Evolutionary conservation across 75 land plant species (phyloP), one percentile per base, ranked within the genome.

Genomic region (Cunninghamia lanceolata): DNA sequence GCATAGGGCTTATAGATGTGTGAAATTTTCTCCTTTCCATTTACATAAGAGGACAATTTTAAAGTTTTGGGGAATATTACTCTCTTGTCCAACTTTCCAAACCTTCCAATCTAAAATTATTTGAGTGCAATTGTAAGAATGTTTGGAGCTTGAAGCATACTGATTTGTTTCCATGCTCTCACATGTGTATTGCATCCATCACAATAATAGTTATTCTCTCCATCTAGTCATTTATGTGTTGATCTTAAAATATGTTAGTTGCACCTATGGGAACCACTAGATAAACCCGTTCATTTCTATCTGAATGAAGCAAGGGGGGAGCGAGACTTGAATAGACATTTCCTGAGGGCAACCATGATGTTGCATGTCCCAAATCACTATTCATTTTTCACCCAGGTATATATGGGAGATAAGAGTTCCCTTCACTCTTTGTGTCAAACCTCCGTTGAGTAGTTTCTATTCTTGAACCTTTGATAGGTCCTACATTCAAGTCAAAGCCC

Each of bases 121-220:
- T 98, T 98, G 0, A 98, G 89, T 39, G 99, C 92, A 86, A 98
- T 93, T 36, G 98, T 98, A 35, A 98, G 92, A 70, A 98, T 93
- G 89, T 98, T 98, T 11, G 99, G 99, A 70, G 98, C 94, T 74
- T 89, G 91, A 88, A 89, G 91, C 47, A 98, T 84, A 38, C 94
- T 89, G 3, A 98, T 90, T 28, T 91, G 93, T 89, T 98, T 98
- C 89, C 82, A 89, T 83, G 99, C 99, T 88, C 90, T 94, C 15
- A 98, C 99, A 89, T 98, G 96, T 32, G 91, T 94, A 92, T 95
- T 93, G 89, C 99, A 97, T 52, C 99, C n/a, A n/a, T n/a, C n/a
- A n/a, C n/a, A n/a, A n/a, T n/a, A n/a, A n/a, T n/a, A n/a, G n/a
- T n/a, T n/a, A n/a, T n/a, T n/a, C n/a, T n/a, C n/a, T n/a, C n/a